phyloP scores from a whole-genome alignment of 306 rosid species.

The Corylus heterophylla region DNA sequence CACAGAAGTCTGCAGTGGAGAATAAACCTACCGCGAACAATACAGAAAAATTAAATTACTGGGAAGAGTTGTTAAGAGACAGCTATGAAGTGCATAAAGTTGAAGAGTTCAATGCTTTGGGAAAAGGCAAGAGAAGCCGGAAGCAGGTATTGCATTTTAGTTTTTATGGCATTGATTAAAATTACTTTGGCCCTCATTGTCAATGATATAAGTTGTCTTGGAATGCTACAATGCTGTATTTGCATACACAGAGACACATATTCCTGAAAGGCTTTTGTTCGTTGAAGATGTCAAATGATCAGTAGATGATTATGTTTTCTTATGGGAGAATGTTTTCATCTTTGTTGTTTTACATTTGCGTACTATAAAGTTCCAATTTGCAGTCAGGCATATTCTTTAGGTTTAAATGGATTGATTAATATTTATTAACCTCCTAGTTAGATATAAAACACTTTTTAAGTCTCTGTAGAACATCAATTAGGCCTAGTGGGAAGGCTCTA shows the following conservation, averaged over 20 bases:
- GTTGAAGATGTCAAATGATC: neutral
- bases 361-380: neutral
- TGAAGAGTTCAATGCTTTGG: slow-evolving; percentile 87
- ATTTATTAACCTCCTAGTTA: slow-evolving; percentile 14
- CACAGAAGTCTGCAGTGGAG: slow-evolving; percentile 56
- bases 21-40: slow-evolving; percentile 37
- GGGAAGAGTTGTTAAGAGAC: slow-evolving; percentile 95
- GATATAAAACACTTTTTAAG: neutral
- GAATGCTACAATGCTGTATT: neutral
- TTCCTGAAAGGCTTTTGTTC: neutral
- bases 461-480: neutral
- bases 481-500: neutral
- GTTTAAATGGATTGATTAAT: slow-evolving; percentile 1
- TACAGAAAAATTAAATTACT: slow-evolving; percentile 68
- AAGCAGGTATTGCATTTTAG: slow-evolving; percentile 60
- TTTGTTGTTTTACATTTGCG: neutral
- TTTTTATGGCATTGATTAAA: slow-evolving; percentile 13
- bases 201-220: neutral
- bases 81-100: slow-evolving; percentile 82
- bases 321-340: neutral
- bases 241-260: neutral
- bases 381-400: slow-evolving; percentile 7
- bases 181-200: slow-evolving; percentile 8
- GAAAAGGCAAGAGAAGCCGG: slow-evolving; percentile 95
- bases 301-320: neutral